phyloP scores from a whole-genome alignment of 331 rosid genomes.

The Pyrus hybrid region DNA sequence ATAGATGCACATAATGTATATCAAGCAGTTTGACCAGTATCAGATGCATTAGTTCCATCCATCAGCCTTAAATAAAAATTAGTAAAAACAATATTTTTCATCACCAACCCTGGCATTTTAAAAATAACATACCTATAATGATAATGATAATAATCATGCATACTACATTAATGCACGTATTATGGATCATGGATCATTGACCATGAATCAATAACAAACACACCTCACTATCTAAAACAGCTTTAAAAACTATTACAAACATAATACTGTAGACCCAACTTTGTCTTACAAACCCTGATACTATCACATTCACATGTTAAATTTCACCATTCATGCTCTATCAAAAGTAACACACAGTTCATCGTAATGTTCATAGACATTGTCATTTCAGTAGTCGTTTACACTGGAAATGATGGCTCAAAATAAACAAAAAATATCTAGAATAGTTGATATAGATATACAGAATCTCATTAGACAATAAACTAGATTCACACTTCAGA shows the following conservation, averaged over 20 bases:
- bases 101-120: too few relatives aligned
- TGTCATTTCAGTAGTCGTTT: slow-evolving; percentile 2
- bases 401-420: slow-evolving; percentile 1
- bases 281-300: not conserved
- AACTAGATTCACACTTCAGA: not conserved
- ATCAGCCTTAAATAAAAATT: too few relatives aligned
- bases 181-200: not conserved
- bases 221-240: not conserved
- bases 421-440: not conserved
- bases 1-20: too few relatives aligned
- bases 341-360: not conserved
- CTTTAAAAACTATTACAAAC: not conserved
- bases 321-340: not conserved
- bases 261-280: too few relatives aligned
- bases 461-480: not conserved
- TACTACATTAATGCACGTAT: not conserved
- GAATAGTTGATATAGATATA: not conserved
- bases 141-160: not conserved
- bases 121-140: too few relatives aligned
- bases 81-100: too few relatives aligned
- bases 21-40: too few relatives aligned
- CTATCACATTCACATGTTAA: not conserved
- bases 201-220: not conserved
- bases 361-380: slow-evolving; percentile 2
- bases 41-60: too few relatives aligned